phyloP scores from a whole-genome alignment of 108 stramenopile genomes.

The Skeletonema grethae region DNA sequence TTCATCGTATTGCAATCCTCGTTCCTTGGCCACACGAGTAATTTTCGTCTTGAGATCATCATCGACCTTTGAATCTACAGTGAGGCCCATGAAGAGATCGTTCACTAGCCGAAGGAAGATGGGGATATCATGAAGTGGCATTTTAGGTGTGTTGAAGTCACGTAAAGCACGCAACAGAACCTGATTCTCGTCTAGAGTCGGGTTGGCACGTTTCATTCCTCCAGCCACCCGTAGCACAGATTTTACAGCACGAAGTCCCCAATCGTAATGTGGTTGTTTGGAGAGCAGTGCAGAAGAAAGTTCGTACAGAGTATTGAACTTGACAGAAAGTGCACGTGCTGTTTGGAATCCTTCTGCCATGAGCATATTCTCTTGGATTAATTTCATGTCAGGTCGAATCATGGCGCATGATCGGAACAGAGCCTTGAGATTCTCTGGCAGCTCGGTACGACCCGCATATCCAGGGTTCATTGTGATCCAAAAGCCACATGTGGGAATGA shows the following conservation, averaged over 20 bases:
- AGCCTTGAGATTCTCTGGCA: conserved; percentile 91
- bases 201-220: conserved; percentile 88
- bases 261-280: conserved; percentile 92
- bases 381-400: conserved; percentile 92
- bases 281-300: conserved; percentile 84
- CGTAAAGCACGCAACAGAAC: conserved; percentile 92
- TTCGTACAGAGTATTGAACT: conserved; percentile 91
- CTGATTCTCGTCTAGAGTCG: conserved; percentile 81
- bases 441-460: conserved; percentile 89
- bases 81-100: conserved; percentile 88
- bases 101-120: conserved; percentile 89
- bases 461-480: conserved; percentile 95
- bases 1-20: conserved; percentile 67
- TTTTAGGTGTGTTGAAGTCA: conserved; percentile 94
- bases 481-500: conserved; percentile 89
- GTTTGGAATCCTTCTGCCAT: conserved; percentile 94
- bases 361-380: conserved; percentile 94
- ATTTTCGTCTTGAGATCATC: conserved; percentile 74
- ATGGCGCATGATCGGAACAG: conserved; percentile 92
- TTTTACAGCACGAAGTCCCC: conserved; percentile 92
- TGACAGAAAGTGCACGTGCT: conserved; percentile 84
- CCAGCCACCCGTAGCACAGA: conserved; percentile 92
- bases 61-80: conserved; percentile 84
- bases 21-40: conserved; percentile 63
- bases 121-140: conserved; percentile 85